phyloP scores from a whole-genome alignment of 208 protist species.

The Phytomonas serpens region DNA sequence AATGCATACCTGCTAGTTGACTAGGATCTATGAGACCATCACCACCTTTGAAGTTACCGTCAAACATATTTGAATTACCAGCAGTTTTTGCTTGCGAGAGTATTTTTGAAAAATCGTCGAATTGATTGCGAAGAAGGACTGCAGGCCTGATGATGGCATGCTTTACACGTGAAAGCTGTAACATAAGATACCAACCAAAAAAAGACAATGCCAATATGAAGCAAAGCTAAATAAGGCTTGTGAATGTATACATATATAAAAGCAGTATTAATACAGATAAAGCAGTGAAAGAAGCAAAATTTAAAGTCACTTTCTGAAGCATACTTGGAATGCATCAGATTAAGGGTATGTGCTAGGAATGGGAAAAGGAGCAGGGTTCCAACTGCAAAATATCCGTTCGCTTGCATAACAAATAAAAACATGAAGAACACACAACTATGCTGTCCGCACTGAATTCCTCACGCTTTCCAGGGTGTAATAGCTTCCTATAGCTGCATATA shows the following conservation, averaged over 20 bases:
- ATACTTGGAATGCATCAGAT: neutral
- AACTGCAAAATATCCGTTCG: neutral
- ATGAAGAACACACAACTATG: neutral
- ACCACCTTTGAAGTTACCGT: slow-evolving; percentile 62
- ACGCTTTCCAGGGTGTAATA: neutral
- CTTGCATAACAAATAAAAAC: neutral
- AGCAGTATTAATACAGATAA: neutral
- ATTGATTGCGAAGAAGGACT: neutral
- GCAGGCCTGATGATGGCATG: neutral
- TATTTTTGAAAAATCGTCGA: slow-evolving; percentile 14
- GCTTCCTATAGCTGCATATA: neutral
- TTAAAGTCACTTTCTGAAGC: neutral
- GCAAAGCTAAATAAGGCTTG: neutral
- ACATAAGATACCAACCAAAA: neutral
- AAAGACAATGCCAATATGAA: neutral
- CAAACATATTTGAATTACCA: slow-evolving; percentile 38
- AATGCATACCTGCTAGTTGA: slow-evolving; percentile 60
- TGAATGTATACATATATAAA: neutral
- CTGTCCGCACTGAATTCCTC: neutral
- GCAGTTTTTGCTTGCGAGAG: slow-evolving; percentile 6
- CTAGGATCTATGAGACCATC: slow-evolving; percentile 46
- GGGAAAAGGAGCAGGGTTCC: neutral
- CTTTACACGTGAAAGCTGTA: neutral
- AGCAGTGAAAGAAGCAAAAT: neutral
- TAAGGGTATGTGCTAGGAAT: neutral